Base-by-base conservation (phyloP, 2,329 filamentous ascomycete species). In the Exophiala lecanii-corni region DNA sequence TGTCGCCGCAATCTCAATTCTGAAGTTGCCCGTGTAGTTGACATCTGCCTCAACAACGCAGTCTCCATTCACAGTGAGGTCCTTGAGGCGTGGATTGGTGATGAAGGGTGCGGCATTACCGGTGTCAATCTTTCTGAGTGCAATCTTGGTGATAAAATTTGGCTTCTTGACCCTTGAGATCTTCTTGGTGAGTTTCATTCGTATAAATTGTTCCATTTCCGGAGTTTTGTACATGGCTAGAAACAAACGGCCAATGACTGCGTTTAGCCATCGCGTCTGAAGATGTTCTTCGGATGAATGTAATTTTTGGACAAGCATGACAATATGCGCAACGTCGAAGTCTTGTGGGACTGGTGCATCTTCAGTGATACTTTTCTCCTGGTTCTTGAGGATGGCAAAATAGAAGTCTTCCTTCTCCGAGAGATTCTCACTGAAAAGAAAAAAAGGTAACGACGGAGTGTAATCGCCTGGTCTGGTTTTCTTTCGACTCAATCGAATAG, bases 401-500 rank as follows among this genome's bases (percentile, higher is more conserved):
- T 98, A 98, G 66, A 98, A 97, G 62, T 98, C 92, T 64, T 98
- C 92, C 64, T 98, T 98, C 35, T 92, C 88, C 0, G 89, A 95
- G 62, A 87, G 87, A 58, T 94, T 95, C 54, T 97, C 89, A 0
- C 87, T 94, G 64, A 97, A 98, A 3, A 98, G 72, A 59, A 82
- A 97, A 67, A 96, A 97, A 0, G 92, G 89, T 55, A 86, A 89
- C 5, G 86, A 82, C 2, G 76, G 59, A 23, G 77, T 74, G 19
- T 73, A 56, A 23, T 82, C 78, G 18, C 69, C 67, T 18, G 70
- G 70, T 19, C 64, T 64, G 21, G 75, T 72, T 23, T 67, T 62
- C 57, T 78, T 83, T 55, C 87, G 77, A n/a, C 79, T 78, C 21
- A 96, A 72, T 55, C 86, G 82, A 41, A 96, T 81, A 39, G 89